These are phyloP conservation scores for Linum lewisii DNA, from an alignment of 345 rosid species.

Conservation along the genomic window DNA sequence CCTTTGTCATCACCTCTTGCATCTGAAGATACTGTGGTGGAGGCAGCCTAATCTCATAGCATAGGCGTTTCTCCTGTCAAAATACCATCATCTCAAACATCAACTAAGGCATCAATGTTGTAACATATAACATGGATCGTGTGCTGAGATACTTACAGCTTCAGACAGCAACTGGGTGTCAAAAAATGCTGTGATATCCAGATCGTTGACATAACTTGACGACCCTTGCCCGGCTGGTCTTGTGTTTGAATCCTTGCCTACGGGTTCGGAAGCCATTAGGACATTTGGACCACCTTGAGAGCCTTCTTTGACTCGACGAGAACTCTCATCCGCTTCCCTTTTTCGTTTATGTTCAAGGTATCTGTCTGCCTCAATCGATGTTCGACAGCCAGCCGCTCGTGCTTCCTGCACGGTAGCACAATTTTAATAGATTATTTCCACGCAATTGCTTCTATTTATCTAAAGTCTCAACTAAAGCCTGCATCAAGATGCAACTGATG, in stretches of 20 bases:
- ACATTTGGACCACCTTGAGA: conserved; percentile 34
- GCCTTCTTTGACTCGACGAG: conserved; percentile 58
- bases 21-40: conserved; percentile 74
- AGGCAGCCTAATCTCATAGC: conserved; percentile 58
- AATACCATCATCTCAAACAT: conserved; percentile 1
- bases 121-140: not conserved
- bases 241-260: conserved; percentile 27
- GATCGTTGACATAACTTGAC: conserved; percentile 47
- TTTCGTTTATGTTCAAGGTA: conserved; percentile 53
- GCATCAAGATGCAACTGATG: not conserved
- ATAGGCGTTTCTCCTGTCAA: conserved; percentile 82
- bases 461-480: conserved; percentile 5
- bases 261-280: conserved; percentile 32
- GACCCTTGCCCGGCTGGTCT: conserved; percentile 50
- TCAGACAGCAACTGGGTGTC: conserved; percentile 75
- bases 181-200: conserved; percentile 42
- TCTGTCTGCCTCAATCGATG: conserved; percentile 73
- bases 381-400: conserved; percentile 76
- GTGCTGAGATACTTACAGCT: conserved; percentile 38
- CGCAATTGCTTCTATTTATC: not conserved
- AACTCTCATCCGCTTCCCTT: conserved; percentile 71
- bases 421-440: too few relatives aligned
- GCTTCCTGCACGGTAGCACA: conserved; percentile 98
- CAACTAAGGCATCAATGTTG: too few relatives aligned
- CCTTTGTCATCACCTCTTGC: conserved; percentile 71